Conservation (phyloP, 2,329 filamentous ascomycete genomes). For the Dactylellina leptospora region DNA sequence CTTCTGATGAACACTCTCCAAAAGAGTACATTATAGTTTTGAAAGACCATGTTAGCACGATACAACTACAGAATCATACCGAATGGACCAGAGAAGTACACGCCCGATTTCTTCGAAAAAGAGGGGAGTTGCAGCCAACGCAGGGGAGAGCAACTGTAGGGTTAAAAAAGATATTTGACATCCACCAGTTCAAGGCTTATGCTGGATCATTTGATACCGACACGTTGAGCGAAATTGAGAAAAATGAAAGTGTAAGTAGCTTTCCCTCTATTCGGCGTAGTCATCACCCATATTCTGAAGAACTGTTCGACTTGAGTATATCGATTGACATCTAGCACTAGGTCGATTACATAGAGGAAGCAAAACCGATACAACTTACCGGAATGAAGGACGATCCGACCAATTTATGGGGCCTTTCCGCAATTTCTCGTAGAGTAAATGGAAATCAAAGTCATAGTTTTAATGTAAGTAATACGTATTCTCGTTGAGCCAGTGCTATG, state of each 20-base stretch:
- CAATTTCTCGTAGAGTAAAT: constrained; percentile 56
- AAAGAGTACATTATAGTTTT: constrained; percentile 30
- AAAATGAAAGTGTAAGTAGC: constrained; percentile 58
- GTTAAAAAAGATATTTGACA: constrained; percentile 62
- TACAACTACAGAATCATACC: constrained; percentile 15
- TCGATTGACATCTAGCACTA: not conserved
- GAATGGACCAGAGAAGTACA: constrained; percentile 18
- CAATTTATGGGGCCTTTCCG: constrained; percentile 50
- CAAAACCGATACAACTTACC: not conserved
- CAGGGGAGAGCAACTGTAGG: constrained; percentile 52
- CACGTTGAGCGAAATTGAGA: constrained; percentile 61
- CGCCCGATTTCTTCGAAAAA: constrained; percentile 23
- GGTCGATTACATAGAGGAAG: not conserved
- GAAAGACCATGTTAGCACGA: constrained; percentile 8
- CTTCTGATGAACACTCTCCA: not conserved
- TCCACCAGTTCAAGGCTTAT: constrained; percentile 62
- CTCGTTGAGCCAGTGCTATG: not conserved
- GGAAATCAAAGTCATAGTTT: not conserved
- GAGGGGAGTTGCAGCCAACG: not conserved
- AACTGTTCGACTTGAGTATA: not conserved
- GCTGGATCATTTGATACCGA: constrained; percentile 63
- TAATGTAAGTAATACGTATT: not conserved
- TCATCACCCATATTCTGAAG: not conserved
- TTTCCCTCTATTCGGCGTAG: not conserved
- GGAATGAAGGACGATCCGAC: not conserved